A percentile compares a stretch with the other conserved stretches of the same genome.
These are phyloP conservation scores for Ambrosia hybrid DNA, from an alignment of 140 eudicot species.

Conservation along the genomic window DNA sequence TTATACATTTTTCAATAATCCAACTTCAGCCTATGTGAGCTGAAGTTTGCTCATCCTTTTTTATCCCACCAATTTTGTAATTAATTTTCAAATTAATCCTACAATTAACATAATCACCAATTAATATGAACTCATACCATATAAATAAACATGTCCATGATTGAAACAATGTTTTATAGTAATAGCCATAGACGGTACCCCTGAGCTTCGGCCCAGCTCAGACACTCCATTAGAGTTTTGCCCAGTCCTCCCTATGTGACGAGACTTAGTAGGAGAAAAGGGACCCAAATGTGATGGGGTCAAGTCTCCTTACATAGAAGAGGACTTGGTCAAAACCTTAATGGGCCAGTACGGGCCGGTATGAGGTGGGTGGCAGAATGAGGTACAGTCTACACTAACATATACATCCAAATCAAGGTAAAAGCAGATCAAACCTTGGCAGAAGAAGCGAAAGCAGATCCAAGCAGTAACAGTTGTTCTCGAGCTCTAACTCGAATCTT, in stretches of 20 bases:
- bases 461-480: constrained; percentile 20
- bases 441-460: constrained; percentile 21
- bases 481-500: constrained; percentile 20
- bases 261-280: no score
- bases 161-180: no score
- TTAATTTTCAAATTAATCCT: constrained; percentile 14
- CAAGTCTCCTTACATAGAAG: no score
- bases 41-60: constrained; percentile 5
- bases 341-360: no score
- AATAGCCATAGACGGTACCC: no score
- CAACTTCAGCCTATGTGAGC: constrained; percentile 1
- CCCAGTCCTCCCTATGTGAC: no score
- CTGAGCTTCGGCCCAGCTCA: no score
- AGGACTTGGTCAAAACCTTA: no score
- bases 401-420: neutral
- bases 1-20: neutral
- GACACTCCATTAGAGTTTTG: no score
- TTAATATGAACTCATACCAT: neutral
- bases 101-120: neutral
- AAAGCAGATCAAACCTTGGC: constrained; percentile 20
- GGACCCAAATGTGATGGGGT: no score
- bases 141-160: neutral
- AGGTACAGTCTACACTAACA: no score
- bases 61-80: constrained; percentile 10
- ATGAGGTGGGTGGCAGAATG: no score